Conservation (phyloP, 768 basidiomycete genomes). For the Atractiella rhizophila region DNA sequence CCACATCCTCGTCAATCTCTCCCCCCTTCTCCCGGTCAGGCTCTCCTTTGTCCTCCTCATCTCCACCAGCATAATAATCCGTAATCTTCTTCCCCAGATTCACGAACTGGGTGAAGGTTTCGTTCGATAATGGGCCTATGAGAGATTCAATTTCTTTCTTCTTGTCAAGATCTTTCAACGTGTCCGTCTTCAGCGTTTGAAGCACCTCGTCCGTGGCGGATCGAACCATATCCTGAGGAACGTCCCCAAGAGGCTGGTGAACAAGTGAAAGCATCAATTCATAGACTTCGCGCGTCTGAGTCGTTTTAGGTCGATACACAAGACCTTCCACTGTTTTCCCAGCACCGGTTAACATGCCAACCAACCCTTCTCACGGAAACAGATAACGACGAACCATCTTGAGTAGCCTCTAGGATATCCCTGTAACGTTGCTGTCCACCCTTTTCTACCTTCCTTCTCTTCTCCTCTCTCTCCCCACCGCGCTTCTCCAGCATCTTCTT, state of each 20-base stretch:
- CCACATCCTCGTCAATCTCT: conserved; percentile 81
- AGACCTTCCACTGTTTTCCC: conserved; percentile 59
- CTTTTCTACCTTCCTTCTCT: conserved; percentile 1
- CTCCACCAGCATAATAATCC: conserved; percentile 73
- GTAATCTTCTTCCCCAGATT: conserved; percentile 79
- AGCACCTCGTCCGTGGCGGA: conserved; percentile 82
- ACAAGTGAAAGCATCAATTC: conserved; percentile 65
- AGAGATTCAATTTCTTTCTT: conserved; percentile 74
- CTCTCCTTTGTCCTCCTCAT: conserved; percentile 54
- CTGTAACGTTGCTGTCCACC: conserved; percentile 35
- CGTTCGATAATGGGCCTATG: conserved; percentile 41
- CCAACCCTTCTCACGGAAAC: too few relatives aligned
- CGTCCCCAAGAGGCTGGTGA: conserved; percentile 54
- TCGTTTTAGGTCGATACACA: conserved; percentile 71
- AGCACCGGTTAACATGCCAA: too few relatives aligned
- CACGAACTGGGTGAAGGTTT: conserved; percentile 57
- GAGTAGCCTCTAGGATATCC: conserved; percentile 81
- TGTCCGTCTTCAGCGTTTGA: conserved; percentile 53
- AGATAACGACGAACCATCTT: conserved; percentile 33
- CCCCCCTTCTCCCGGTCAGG: conserved; percentile 56
- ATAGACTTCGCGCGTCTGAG: conserved; percentile 83
- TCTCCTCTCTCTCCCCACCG: conserved; percentile 2
- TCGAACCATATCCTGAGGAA: conserved; percentile 82
- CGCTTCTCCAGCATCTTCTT: conserved; percentile 31
- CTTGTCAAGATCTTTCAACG: conserved; percentile 82